Evolutionary conservation across 192 early-diverging fungal genomes (phyloP), one percentile per base, ranked within the genome.

Genomic region (Spizellomyces punctatus): DNA sequence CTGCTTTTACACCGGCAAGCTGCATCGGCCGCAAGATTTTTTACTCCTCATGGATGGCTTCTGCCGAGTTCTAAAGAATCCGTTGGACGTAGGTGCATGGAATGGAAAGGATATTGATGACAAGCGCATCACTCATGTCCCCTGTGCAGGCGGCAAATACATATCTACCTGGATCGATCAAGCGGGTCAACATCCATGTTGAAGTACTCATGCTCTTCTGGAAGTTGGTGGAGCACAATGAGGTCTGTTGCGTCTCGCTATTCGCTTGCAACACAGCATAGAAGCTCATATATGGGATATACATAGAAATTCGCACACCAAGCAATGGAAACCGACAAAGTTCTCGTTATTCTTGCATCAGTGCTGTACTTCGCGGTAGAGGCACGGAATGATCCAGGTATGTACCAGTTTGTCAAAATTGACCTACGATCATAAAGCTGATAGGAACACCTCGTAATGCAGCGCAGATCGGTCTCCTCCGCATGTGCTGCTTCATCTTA

Each of bases 141-240:
- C 27, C 27, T 36, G 27, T 42, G 10, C 16, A 90, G 82, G 83
- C 92, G 10, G 86, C 80, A 36, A 91, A 89, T 61, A 90, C 91
- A 0, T 92, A 91, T 67, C 73, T 93, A 6, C 92, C 92, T 42
- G 89, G 91, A 12, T 89, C 90, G 0, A 91, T 86, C 42, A 93
- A 93, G 62, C 81, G 83, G 47, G 82, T 90, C 36, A 83, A 75
- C 47, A 77, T 88, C 44, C 78, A 88, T 45, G 66, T 80, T 44
- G 93, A 96, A 74, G 85, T 88, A 0, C 76, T 93, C 58, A 91
- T 94, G 86, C 73, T 96, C 22, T 89, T 93, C 54, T 97, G 95
- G 95, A 84, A 89, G 67, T 75, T 95, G 9, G 69, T 96, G 36
- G 92, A 95, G 56, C 76, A 83, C 58, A 97, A 97, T 75, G 82